Evolutionary conservation across 192 early-diverging fungal species (phyloP).

Genomic region (Dissophora ornata): DNA sequence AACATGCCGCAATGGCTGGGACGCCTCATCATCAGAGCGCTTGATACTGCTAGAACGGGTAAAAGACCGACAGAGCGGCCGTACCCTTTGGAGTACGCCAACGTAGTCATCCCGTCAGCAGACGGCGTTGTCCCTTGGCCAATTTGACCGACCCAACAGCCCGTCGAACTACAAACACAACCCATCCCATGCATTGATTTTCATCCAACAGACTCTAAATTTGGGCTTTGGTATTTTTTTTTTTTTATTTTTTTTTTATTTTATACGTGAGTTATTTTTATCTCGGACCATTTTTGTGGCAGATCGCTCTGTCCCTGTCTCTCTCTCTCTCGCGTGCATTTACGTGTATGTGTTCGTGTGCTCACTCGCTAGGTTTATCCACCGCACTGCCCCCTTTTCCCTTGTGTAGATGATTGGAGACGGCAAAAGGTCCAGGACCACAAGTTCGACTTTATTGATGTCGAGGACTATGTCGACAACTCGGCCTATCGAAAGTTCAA

Average conservation of each 20-base stretch:
- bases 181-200: too few species aligned
- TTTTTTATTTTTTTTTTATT: too few species aligned
- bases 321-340: background rate
- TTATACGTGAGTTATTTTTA: slow-evolving; percentile 18
- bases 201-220: slow-evolving; percentile 10
- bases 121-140: too few species aligned
- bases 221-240: slow-evolving; percentile 12
- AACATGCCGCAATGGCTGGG: too few species aligned
- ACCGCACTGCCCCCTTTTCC: background rate
- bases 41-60: too few species aligned
- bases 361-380: background rate
- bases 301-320: background rate
- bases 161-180: too few species aligned
- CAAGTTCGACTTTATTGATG: slow-evolving; percentile 90
- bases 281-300: slow-evolving; percentile 6
- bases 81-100: too few species aligned
- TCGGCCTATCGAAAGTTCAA: slow-evolving; percentile 56
- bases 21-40: too few species aligned
- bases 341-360: background rate
- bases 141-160: too few species aligned
- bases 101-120: too few species aligned
- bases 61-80: too few species aligned
- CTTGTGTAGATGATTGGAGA: slow-evolving; percentile 76
- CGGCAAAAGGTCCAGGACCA: slow-evolving; percentile 82
- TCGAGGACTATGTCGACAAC: slow-evolving; percentile 73